Percentiles rank a stretch among this genome's conserved stretches.
Evolutionary conservation across 2,329 filamentous ascomycete species (phyloP).

Genomic region (Xylogone sp.): DNA sequence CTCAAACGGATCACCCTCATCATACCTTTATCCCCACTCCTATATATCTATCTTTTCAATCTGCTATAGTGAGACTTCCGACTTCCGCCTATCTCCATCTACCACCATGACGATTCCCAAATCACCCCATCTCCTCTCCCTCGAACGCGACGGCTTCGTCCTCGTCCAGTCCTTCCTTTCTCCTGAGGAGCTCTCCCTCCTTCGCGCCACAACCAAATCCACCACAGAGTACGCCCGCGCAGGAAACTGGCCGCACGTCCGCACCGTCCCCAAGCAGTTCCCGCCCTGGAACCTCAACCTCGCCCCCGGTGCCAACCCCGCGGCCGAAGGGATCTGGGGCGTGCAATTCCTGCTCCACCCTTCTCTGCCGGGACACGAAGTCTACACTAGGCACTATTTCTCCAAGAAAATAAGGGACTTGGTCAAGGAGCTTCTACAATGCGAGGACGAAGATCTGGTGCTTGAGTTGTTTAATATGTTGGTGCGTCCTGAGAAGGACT

Average conservation of each 20-base stretch:
- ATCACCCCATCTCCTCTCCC: slow-evolving; percentile 28
- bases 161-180: slow-evolving; percentile 63
- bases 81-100: no score
- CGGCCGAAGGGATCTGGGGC: slow-evolving; percentile 73
- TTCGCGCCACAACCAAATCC: slow-evolving; percentile 56
- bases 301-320: slow-evolving; percentile 30
- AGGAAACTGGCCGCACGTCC: slow-evolving; percentile 78
- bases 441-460: slow-evolving; percentile 60
- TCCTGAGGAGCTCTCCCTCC: slow-evolving; percentile 47
- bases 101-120: slow-evolving; percentile 12
- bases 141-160: slow-evolving; percentile 73
- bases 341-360: slow-evolving; percentile 84
- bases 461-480: slow-evolving; percentile 90
- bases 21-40: no score
- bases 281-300: slow-evolving; percentile 73
- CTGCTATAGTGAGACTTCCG: no score
- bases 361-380: slow-evolving; percentile 53
- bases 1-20: no score
- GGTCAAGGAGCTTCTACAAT: slow-evolving; percentile 59
- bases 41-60: no score
- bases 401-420: slow-evolving; percentile 57
- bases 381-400: slow-evolving; percentile 72
- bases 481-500: slow-evolving; percentile 66
- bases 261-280: slow-evolving; percentile 86
- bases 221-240: slow-evolving; percentile 59